Base-by-base conservation (phyloP, 2,329 filamentous ascomycete genomes). In the Xylariaceae sp. region DNA sequence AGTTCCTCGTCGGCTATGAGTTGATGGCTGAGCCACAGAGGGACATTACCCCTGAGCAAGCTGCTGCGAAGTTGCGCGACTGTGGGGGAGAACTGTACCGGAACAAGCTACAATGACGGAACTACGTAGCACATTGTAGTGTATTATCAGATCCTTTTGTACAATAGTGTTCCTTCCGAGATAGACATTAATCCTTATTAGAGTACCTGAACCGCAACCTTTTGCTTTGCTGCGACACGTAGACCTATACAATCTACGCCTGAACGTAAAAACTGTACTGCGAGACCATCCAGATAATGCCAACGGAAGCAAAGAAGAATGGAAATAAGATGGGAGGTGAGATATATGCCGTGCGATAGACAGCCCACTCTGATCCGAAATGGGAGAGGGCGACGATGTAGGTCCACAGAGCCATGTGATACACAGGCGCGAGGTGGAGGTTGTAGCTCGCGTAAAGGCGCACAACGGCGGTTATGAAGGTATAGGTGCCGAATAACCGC, bases 1-100 rank as follows among this genome's bases (percentile, higher is more conserved):
- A 98, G 68, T 98, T 97, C 66, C 65, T 97, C 36, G 92, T 98
- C 23, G 92, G 92, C 0, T 97, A 94, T 60, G 92, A 98, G 66
- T 74, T 98, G 66, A 79, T 98, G 78, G 92, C 86, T 2, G 92
- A 98, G 67, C 90, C 92, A n/a, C 92, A 98, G 65, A 78, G 92
- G 43, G 92, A 98, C 60, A 97, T 98, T 55, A 98, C 92, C 0
- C 90, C 92, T 0, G 92, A 98, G 65, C 92, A 97, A 66, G 92
- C 92, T 2, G 85, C 92, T 11, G 80, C 78, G 17, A 79, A 80
- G 34, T 67, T 98, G 43, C 77, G 85, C 49, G 71, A 73, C 41
- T 89, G 88, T 48, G 85, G 80, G 3, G 88, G 88, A 12, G 78
- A 87, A 59, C 66, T 98, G 47, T 97, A 98, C 59, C 78, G 92